Base-by-base conservation (phyloP, 169 alveolate genomes). In the Besnoitia besnoiti region DNA sequence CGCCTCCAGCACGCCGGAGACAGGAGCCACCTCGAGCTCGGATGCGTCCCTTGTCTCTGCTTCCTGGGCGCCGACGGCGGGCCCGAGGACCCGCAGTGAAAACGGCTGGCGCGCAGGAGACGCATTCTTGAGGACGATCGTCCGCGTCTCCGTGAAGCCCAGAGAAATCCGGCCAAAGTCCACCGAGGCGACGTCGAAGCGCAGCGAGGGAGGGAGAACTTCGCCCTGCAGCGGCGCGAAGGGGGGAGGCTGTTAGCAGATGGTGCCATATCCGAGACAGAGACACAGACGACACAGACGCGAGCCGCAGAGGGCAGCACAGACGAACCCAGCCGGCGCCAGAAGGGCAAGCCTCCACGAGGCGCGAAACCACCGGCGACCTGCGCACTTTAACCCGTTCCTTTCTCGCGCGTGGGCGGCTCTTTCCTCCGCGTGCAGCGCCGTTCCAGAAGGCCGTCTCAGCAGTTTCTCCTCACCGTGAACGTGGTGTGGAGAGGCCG, bases 181-280 rank as follows among this genome's bases (percentile, higher is more conserved):
- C 73, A 98, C 97, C 82, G 97, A 94, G 84, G 97, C 98, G 75
- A 96, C 97, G 93, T 98, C 97, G 93, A 97, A 97, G 85, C 96
- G 95, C 93, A 98, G 97, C 39, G 98, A 95, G 10, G 99, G 99
- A n/a, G 99, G 98, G 30, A 97, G 96, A 3, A 97, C 98, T 92
- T 97, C 98, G 2, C 99, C 99, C 95, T 97, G 97, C 87, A 97
- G 96, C n/a, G 67, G 24, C 14, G 24, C 24, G 24, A 14, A 51
- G 67, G n/a, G 67, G 67, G 67, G 67, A 51, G 24, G n/a, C n/a
- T n/a, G n/a, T n/a, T n/a, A n/a, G n/a, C n/a, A n/a, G n/a, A n/a
- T n/a, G n/a, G n/a, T n/a, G n/a, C n/a, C n/a, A n/a, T n/a, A n/a
- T n/a, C n/a, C n/a, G n/a, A n/a, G n/a, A n/a, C n/a, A n/a, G n/a